Percentiles rank a stretch among this genome's conserved stretches.
Conservation (phyloP, 495 filamentous ascomycete species). For the Glonium stellatum region DNA sequence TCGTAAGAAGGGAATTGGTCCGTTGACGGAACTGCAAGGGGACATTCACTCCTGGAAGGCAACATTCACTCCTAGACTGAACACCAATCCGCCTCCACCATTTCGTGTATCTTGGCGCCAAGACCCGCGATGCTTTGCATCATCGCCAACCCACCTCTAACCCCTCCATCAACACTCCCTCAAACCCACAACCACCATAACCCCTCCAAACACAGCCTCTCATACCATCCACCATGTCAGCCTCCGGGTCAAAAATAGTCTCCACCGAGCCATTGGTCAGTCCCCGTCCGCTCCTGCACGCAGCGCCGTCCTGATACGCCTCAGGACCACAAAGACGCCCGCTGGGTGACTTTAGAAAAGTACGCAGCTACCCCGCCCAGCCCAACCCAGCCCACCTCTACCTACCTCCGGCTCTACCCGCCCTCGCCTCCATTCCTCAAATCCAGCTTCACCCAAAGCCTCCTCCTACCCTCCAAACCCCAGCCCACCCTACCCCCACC, state of each 20-base stretch:
- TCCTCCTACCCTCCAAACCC: slow-evolving; percentile 31
- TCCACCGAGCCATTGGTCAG: slow-evolving; percentile 31
- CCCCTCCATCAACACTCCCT: neutral
- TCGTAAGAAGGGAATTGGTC: no score
- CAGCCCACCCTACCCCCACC: no score
- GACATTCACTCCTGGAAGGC: no score
- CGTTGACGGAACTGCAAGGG: no score
- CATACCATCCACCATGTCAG: neutral
- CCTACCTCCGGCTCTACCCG: slow-evolving; percentile 18
- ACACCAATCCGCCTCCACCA: no score
- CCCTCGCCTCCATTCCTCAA: slow-evolving; percentile 23
- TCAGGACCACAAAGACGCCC: slow-evolving; percentile 28
- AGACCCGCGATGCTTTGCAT: neutral
- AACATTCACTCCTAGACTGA: no score
- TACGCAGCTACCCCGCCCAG: slow-evolving; percentile 4
- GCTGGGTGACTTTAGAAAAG: slow-evolving; percentile 29
- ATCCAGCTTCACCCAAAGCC: slow-evolving; percentile 28
- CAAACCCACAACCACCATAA: neutral
- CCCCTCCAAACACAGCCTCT: neutral
- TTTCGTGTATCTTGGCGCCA: no score
- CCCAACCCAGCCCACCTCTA: slow-evolving; percentile 5
- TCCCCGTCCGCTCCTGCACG: neutral
- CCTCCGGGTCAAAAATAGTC: slow-evolving; percentile 22
- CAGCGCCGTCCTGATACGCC: slow-evolving; percentile 9
- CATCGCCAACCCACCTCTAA: neutral